Evolutionary conservation across 306 rosid genomes (phyloP).

Genomic region (Clitoria ternatea): DNA sequence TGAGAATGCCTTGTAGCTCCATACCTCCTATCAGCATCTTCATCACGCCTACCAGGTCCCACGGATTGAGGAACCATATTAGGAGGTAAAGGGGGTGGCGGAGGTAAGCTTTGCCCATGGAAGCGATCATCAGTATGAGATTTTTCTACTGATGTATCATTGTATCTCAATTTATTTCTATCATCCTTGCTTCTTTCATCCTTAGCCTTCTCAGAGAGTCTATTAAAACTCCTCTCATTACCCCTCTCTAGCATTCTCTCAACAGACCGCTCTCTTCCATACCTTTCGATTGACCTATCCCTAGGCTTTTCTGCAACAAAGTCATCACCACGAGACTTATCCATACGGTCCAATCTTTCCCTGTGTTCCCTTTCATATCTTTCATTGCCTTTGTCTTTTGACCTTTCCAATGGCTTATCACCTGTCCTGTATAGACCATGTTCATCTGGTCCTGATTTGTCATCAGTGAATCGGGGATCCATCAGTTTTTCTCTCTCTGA

Average conservation of each 20-base stretch:
- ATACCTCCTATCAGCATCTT: slow-evolving; percentile 87
- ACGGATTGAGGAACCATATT: slow-evolving; percentile 92
- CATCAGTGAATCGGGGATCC: slow-evolving; percentile 70
- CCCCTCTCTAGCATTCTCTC: slow-evolving; percentile 80
- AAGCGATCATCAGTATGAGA: slow-evolving; percentile 82
- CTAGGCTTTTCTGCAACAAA: slow-evolving; percentile 58
- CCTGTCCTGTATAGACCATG: slow-evolving; percentile 49
- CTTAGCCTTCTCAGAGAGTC: slow-evolving; percentile 74
- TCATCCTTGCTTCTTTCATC: slow-evolving; percentile 79
- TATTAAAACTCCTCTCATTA: slow-evolving; percentile 67
- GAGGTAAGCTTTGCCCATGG: slow-evolving; percentile 94
- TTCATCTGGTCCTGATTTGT: slow-evolving; percentile 67
- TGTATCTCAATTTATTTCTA: slow-evolving; percentile 70
- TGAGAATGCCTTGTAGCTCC: slow-evolving; percentile 82
- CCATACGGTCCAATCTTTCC: slow-evolving; percentile 81
- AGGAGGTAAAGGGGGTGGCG: slow-evolving; percentile 98
- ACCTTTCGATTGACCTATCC: slow-evolving; percentile 89
- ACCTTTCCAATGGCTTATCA: slow-evolving; percentile 74
- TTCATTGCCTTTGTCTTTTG: slow-evolving; percentile 78
- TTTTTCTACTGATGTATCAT: slow-evolving; percentile 60
- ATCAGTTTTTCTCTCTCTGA: slow-evolving; percentile 74
- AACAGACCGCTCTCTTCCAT: slow-evolving; percentile 88
- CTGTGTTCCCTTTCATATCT: slow-evolving; percentile 85
- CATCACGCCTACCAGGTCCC: slow-evolving; percentile 84
- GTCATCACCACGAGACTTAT: slow-evolving; percentile 87